Evolutionary conservation across 179 eudicot species (phyloP).

Genomic region (Silene coronaria): DNA sequence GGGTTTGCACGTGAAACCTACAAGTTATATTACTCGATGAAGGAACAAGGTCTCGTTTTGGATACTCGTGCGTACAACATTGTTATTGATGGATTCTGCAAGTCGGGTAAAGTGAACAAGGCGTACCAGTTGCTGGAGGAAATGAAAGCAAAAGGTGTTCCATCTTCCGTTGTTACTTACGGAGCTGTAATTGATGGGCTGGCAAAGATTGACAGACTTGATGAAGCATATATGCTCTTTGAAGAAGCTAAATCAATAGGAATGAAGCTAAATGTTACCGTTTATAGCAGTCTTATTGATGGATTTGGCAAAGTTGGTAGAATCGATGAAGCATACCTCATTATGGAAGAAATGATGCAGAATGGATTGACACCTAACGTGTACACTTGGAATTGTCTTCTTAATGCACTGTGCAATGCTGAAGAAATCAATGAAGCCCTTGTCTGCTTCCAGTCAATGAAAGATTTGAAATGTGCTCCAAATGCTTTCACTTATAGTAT

Average conservation of each 20-base stretch:
- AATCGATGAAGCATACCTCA: conserved; percentile 87
- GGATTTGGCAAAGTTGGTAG: conserved; percentile 95
- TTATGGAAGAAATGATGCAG: conserved; percentile 96
- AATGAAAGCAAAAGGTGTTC: conserved; percentile 72
- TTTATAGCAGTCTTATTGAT: conserved; percentile 84
- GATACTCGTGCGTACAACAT: conserved; percentile 84
- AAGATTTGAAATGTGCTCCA: conserved; percentile 66
- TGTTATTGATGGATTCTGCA: conserved; percentile 87
- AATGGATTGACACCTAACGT: conserved; percentile 57
- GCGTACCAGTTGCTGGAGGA: conserved; percentile 93
- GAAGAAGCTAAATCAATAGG: conserved; percentile 92
- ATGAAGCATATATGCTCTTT: conserved; percentile 96
- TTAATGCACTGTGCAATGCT: conserved; percentile 76
- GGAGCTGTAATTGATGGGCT: conserved; percentile 93
- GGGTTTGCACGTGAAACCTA: conserved; percentile 85
- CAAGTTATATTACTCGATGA: conserved; percentile 65
- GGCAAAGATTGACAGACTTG: conserved; percentile 90
- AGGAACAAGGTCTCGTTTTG: conserved; percentile 69
- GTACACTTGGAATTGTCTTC: conserved; percentile 88
- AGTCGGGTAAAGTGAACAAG: conserved; percentile 80
- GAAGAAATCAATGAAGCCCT: conserved; percentile 92
- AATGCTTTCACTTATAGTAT: conserved; percentile 63
- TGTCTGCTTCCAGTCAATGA: conserved; percentile 86
- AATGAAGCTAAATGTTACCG: conserved; percentile 54
- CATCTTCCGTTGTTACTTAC: conserved; percentile 81